Base-by-base conservation (phyloP, 2,329 filamentous ascomycete genomes). In the Fusarium abutilonis region DNA sequence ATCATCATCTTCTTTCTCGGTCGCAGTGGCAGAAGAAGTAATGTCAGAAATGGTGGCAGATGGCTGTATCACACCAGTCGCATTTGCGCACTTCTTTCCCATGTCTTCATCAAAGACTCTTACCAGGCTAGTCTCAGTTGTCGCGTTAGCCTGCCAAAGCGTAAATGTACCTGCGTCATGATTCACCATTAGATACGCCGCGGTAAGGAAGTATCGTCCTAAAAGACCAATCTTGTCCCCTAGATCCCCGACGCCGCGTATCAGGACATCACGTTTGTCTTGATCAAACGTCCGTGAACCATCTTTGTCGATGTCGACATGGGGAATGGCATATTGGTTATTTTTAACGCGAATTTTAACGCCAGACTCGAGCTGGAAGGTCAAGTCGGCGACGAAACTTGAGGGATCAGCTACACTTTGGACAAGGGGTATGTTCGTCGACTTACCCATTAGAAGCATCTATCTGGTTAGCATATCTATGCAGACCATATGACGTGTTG, bases 131-230 rank as follows among this genome's bases (percentile, higher is more conserved):
- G 39, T 68, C 3, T 50, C 63, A 0, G 47, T 35, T 0, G 70
- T 63, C 0, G 70, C 71, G 26, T 75, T 75, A 0, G 74, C 73
- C 13, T 74, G 63, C 74, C 75, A 77, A 6, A 76, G 57, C 1
- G 75, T 76, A 23, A 75, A 77, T 0, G 68, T 72, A 1, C 64
- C 52, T 7, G 70, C 66, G 9, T 76, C 74, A 21, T 72, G 69
- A 35, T 76, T 68, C 8, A 76, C 72, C 75, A 76, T 76, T 1
- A 77, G 63, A 45, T 76, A 76, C 1, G 74, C 75, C 0, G 71
- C 59, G 0, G 73, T 75, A 10, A 75, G 60, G 38, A 77, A 76
- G 40, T 74, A 75, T 1, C 74, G 66, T 2, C 75, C 75, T 0
- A 76, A 56, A 0, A 68, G 73, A 0, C 70, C 60, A 0, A 29